Percentiles rank a stretch among this genome's conserved stretches.
phyloP scores from a whole-genome alignment of 176 grass and related monocot species.

The Bolboschoenus planiculmis region DNA sequence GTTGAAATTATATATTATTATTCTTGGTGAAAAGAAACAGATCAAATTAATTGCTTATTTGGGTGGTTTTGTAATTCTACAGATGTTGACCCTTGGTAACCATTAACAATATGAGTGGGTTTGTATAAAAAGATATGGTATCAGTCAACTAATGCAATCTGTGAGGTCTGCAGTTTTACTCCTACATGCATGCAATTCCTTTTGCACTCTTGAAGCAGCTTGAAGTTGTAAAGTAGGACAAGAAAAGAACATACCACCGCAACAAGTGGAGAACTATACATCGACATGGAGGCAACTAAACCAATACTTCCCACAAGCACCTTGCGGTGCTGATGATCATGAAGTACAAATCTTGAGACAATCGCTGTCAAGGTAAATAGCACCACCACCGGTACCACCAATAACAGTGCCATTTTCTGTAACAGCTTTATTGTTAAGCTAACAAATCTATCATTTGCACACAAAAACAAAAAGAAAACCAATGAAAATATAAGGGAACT shows the following conservation, averaged over 20 bases:
- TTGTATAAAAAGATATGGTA: slow-evolving; percentile 8
- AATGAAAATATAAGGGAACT: slow-evolving; percentile 2
- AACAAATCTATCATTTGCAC: background rate
- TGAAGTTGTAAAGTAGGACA: slow-evolving; percentile 8
- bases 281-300: slow-evolving; percentile 46
- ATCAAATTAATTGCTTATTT: background rate
- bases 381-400: slow-evolving; percentile 26
- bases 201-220: background rate
- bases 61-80: background rate
- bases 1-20: background rate
- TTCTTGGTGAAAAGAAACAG: background rate
- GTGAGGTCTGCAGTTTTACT: background rate
- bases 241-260: slow-evolving; percentile 36
- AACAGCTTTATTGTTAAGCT: slow-evolving; percentile 13
- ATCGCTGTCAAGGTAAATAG: slow-evolving; percentile 34
- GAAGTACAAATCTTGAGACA: slow-evolving; percentile 23
- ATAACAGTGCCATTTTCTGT: slow-evolving; percentile 42
- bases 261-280: slow-evolving; percentile 62
- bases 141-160: background rate
- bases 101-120: background rate
- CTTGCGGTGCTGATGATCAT: slow-evolving; percentile 44
- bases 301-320: slow-evolving; percentile 56
- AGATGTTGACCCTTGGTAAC: background rate
- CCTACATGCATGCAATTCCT: background rate
- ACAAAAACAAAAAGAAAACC: background rate